Conservation (phyloP, 495 filamentous ascomycete species). For the Daldinia grandis region DNA sequence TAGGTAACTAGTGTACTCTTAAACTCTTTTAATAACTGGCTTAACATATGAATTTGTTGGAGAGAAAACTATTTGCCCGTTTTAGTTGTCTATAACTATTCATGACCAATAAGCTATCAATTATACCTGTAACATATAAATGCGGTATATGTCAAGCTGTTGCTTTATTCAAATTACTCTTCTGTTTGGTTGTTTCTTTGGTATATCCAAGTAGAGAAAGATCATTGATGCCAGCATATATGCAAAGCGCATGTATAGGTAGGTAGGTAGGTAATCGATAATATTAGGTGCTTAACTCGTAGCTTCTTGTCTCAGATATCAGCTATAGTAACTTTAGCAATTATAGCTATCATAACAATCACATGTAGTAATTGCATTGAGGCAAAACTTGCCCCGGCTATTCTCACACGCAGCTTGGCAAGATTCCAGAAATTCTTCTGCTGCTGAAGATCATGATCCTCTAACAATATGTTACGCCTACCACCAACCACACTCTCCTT, state of each 20-base stretch:
- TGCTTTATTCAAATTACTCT: too few relatives aligned
- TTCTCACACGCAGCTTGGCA: not conserved
- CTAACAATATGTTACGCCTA: conserved; percentile 63
- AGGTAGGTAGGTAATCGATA: too few relatives aligned
- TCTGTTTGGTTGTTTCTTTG: not conserved
- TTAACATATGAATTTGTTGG: too few relatives aligned
- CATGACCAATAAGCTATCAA: too few relatives aligned
- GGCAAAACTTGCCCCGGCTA: not conserved
- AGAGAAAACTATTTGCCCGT: too few relatives aligned
- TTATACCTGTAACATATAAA: too few relatives aligned
- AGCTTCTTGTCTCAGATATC: not conserved
- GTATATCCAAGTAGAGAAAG: not conserved
- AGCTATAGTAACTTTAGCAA: too few relatives aligned
- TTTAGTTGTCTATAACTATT: too few relatives aligned
- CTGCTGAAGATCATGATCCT: not conserved
- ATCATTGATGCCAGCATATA: not conserved
- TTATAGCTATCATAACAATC: not conserved
- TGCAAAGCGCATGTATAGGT: not conserved
- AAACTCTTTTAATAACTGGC: too few relatives aligned
- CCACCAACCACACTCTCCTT: conserved; percentile 62
- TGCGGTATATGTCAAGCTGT: too few relatives aligned
- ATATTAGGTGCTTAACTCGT: not conserved
- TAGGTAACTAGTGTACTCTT: too few relatives aligned
- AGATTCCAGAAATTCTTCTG: not conserved
- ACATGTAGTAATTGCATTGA: not conserved